Base-by-base conservation (phyloP, 192 early-diverging fungal species). In the Entophlyctis luteolus region DNA sequence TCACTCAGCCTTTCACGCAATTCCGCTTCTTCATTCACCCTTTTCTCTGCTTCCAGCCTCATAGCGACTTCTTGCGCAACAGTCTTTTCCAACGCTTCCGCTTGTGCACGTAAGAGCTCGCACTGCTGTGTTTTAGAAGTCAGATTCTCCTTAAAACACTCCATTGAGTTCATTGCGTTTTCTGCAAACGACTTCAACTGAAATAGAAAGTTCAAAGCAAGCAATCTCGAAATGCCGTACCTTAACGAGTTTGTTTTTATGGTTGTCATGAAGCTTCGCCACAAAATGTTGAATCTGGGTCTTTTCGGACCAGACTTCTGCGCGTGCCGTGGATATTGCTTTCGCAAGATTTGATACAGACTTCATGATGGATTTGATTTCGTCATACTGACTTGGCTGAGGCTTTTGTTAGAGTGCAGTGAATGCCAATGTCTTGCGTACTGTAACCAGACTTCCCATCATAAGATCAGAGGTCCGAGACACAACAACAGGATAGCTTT, bases 401-500 rank as follows among this genome's bases (percentile, higher is more conserved):
- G 20, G 42, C 20, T 12, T 12, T 45, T 45, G 42, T 45, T 45
- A 16, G n/a, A n/a, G n/a, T n/a, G n/a, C n/a, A n/a, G n/a, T n/a
- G n/a, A n/a, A n/a, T n/a, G n/a, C n/a, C n/a, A n/a, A n/a, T n/a
- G n/a, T n/a, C n/a, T n/a, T n/a, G n/a, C n/a, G n/a, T n/a, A n/a
- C n/a, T n/a, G n/a, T n/a, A n/a, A n/a, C n/a, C n/a, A n/a, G n/a
- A n/a, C n/a, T n/a, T n/a, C n/a, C n/a, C n/a, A n/a, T n/a, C n/a
- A n/a, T n/a, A n/a, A n/a, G n/a, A n/a, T n/a, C n/a, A n/a, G n/a
- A n/a, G n/a, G n/a, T n/a, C n/a, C n/a, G n/a, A n/a, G n/a, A n/a
- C n/a, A n/a, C n/a, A n/a, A n/a, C n/a, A n/a, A n/a, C n/a, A 36
- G 55, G 55, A 45, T 60, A 60, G 38, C 58, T 60, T 36, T 60